Conservation (phyloP, 257 asterid genomes). For the Cinchona pubescens region DNA sequence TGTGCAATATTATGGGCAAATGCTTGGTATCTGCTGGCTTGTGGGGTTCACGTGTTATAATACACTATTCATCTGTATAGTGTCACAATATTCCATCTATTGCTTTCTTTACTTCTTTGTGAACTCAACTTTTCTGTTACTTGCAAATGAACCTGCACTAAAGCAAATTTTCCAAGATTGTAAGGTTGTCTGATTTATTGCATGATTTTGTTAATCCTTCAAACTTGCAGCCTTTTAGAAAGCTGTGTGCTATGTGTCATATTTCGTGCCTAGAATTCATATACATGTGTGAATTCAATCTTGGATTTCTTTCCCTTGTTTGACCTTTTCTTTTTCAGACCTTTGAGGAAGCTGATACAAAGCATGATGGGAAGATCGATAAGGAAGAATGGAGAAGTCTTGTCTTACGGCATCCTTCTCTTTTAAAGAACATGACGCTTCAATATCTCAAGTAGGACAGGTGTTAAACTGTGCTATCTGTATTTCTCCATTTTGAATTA, state of each 20-base stretch:
- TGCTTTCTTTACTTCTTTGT: neutral
- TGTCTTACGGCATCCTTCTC: conserved; percentile 88
- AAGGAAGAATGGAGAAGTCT: conserved; percentile 95
- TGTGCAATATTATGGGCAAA: neutral
- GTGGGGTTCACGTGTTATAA: neutral
- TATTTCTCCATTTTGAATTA: neutral
- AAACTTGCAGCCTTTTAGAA: neutral
- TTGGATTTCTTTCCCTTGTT: neutral
- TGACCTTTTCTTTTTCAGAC: conserved; percentile 42
- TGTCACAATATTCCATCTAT: neutral
- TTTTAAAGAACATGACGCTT: conserved; percentile 90
- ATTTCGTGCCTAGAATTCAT: neutral
- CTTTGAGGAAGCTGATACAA: conserved; percentile 94
- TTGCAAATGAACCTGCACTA: neutral
- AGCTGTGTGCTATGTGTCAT: neutral
- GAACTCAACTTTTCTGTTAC: neutral
- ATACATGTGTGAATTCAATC: neutral
- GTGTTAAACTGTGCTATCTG: conserved; percentile 18
- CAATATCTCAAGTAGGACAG: conserved; percentile 95
- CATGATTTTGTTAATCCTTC: neutral
- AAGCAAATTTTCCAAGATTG: neutral
- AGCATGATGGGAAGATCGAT: conserved; percentile 91
- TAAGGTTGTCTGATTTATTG: neutral
- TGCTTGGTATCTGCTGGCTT: neutral
- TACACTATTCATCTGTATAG: neutral